Percentiles rank a stretch among this genome's conserved stretches.
phyloP scores from a whole-genome alignment of 305 asterid genomes.

The Fraxinus xanthoxyloides region DNA sequence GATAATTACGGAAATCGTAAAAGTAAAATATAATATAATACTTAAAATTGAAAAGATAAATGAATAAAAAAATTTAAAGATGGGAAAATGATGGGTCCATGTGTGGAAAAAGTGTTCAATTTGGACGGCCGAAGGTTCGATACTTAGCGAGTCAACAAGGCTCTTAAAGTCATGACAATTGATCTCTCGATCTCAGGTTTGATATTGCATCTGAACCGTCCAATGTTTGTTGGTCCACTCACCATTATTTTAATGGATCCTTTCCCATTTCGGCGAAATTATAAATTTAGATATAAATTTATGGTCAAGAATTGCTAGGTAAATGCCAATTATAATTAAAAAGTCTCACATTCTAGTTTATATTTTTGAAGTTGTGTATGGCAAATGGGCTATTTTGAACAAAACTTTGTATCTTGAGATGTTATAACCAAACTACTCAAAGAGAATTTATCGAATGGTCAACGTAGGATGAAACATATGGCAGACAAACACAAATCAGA shows the following conservation, averaged over 20 bases:
- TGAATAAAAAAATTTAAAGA: not conserved
- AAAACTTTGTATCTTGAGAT: too few relatives aligned
- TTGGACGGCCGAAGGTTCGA: not conserved
- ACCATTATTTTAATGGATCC: not conserved
- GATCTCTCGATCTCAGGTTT: not conserved
- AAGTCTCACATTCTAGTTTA: not conserved
- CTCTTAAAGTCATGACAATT: not conserved
- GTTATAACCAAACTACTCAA: not conserved
- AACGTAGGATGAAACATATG: not conserved
- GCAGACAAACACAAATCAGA: not conserved
- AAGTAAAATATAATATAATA: not conserved
- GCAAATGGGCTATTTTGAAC: not conserved
- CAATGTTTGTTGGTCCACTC: not conserved
- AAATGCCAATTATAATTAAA: not conserved
- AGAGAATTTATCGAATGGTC: not conserved
- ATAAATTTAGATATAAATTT: too few relatives aligned
- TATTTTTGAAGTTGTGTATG: not conserved
- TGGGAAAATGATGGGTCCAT: not conserved
- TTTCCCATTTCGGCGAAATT: not conserved
- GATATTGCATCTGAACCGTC: not conserved
- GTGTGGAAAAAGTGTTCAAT: not conserved
- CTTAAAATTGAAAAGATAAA: not conserved
- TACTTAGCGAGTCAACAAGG: not conserved
- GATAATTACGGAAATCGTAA: not conserved
- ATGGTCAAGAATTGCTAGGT: not conserved